phyloP scores from a whole-genome alignment of 768 basidiomycete species.

The Pleurotus eryngii region DNA sequence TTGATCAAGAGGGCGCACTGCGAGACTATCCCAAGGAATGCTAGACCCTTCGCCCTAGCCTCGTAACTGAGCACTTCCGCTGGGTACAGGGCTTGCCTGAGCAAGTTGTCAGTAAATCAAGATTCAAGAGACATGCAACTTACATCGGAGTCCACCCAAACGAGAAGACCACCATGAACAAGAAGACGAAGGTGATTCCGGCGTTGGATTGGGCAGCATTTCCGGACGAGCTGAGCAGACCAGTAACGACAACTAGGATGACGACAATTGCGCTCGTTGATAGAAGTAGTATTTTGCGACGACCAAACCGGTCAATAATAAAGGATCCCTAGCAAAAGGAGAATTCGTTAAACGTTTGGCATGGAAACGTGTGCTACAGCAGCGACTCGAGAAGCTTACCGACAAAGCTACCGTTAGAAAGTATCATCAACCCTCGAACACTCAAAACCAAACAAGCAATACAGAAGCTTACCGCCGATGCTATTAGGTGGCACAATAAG shows the following conservation, averaged over 20 bases:
- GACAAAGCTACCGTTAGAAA: constrained; percentile 21
- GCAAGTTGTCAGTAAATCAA: constrained; percentile 2
- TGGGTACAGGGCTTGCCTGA: constrained; percentile 50
- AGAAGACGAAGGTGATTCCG: constrained; percentile 48
- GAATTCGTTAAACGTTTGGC: neutral
- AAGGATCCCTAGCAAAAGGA: constrained; percentile 34
- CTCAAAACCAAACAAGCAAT: neutral
- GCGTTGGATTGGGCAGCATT: constrained; percentile 39
- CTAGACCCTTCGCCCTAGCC: constrained; percentile 50
- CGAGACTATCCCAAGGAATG: constrained; percentile 42
- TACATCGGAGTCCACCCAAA: constrained; percentile 57
- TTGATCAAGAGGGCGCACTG: constrained; percentile 44
- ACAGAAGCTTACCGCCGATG: constrained; percentile 29
- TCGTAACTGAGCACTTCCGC: constrained; percentile 50
- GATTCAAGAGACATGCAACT: constrained; percentile 9
- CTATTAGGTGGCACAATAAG: constrained; percentile 14
- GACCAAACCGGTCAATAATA: constrained; percentile 45
- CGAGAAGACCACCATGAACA: constrained; percentile 51
- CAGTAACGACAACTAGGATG: constrained; percentile 45
- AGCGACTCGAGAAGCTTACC: constrained; percentile 16
- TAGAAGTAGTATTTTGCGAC: constrained; percentile 40
- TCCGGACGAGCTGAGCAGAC: constrained; percentile 36
- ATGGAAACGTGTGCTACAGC: neutral
- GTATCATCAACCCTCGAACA: neutral
- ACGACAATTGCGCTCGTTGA: constrained; percentile 33